Conservation (phyloP, 148 eudicot genomes). For the Camellia sinensis region DNA sequence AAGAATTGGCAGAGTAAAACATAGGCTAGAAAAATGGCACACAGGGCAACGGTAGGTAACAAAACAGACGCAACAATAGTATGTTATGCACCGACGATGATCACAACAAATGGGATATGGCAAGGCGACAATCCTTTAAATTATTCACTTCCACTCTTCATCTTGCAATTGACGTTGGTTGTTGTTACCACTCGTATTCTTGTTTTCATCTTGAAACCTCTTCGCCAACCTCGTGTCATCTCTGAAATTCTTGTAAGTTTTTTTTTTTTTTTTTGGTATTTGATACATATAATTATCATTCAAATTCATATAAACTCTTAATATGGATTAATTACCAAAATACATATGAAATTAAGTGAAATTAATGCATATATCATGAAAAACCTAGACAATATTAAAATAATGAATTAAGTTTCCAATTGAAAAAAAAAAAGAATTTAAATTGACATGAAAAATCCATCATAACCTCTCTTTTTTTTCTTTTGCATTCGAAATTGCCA, state of each 20-base stretch:
- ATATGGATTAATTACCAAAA: no score
- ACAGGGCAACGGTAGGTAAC: background rate
- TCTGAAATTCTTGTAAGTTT: slow-evolving; percentile 73
- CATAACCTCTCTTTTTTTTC: no score
- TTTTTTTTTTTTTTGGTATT: background rate
- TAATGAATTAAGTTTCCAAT: no score
- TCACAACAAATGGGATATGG: slow-evolving; percentile 74
- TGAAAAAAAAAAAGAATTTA: no score
- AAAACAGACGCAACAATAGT: slow-evolving; percentile 27
- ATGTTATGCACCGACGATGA: slow-evolving; percentile 66
- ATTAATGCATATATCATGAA: no score
- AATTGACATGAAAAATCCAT: no score
- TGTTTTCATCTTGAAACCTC: slow-evolving; percentile 59
- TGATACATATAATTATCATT: background rate
- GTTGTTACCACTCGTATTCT: slow-evolving; percentile 56
- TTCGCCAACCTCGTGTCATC: slow-evolving; percentile 77
- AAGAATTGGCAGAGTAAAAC: background rate
- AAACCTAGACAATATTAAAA: no score
- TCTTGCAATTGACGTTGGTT: slow-evolving; percentile 60
- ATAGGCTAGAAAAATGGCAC: slow-evolving; percentile 12
- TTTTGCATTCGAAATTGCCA: no score
- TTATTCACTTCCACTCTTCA: slow-evolving; percentile 66
- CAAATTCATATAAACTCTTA: background rate
- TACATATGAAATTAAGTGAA: no score
- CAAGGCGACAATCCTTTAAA: slow-evolving; percentile 76